Evolutionary conservation across 2,329 filamentous ascomycete species (phyloP), one percentile per base, ranked within the genome.

Genomic region (Amesomyces nigricolor): DNA sequence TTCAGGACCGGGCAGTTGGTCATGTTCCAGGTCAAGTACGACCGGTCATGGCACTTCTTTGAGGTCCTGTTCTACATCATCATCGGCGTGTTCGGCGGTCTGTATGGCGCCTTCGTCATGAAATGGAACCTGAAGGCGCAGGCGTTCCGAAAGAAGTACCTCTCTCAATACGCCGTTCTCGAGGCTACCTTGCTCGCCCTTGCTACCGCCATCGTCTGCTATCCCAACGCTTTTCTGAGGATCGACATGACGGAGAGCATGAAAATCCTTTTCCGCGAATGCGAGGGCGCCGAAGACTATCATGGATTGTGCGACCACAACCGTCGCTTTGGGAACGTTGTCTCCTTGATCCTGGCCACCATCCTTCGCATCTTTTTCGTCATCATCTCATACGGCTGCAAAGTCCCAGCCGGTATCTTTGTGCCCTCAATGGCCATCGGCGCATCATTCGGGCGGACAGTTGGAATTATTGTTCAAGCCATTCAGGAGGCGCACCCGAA

Each of bases 211-310:
- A 78, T 97, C 22, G 78, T 99, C n/a, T 96, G 92, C 71, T 99
- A 95, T 66, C 94, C 92, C 0, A 99, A 99, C 65, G 91, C 88
- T 70, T 97, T 99, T 62, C 70, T 99, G 54, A 81, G 89, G 53
- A 96, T 97, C 65, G 95, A 99, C 72, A 97, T 99, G 94, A 96
- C 94, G 0, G 92, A 97, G 74, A 96, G 91, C 75, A 97, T 99
- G 94, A 91, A 97, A 69, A 95, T 96, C 60, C 75, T 99, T 10
- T 99, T 99, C 70, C 80, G 88, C 13, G 94, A 99, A 68, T 99
- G 94, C 64, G 89, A 95, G 67, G 90, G 88, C 5, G 86, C 79
- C 17, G 88, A 95, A 68, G 89, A 92, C 67, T 96, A 96, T 63
- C 83, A 95, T 60, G 88, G 88, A 5, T 81, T 99, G 14, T 99